phyloP scores from a whole-genome alignment of 2,329 filamentous ascomycete genomes.

The Fusarium pseudograminearum region DNA sequence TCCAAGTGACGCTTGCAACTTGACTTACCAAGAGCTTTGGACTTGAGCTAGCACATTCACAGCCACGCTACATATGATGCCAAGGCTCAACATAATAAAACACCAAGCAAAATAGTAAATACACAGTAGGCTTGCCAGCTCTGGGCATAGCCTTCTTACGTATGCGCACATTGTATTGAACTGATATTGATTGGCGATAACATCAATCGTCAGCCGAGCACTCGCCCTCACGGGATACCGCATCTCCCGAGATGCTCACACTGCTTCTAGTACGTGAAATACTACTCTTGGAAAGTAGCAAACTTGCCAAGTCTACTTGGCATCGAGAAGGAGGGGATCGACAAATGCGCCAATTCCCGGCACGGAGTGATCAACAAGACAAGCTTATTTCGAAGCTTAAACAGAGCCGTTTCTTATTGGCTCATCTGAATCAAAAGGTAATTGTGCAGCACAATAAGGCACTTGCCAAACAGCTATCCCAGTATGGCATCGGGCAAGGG shows the following conservation, averaged over 20 bases:
- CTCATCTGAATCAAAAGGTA: conserved; percentile 14
- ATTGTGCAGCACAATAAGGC: not conserved
- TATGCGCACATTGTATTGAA: not conserved
- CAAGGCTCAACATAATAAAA: conserved; percentile 12
- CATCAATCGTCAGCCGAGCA: conserved; percentile 29
- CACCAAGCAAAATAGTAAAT: not conserved
- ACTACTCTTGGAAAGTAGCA: not conserved
- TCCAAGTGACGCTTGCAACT: conserved; percentile 7
- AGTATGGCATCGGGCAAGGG: conserved; percentile 9
- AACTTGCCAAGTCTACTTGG: conserved; percentile 17
- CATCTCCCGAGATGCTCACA: conserved; percentile 2
- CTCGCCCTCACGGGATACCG: not conserved
- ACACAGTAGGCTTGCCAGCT: not conserved
- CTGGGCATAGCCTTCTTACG: not conserved
- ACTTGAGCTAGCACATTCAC: conserved; percentile 23
- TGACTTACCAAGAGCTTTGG: conserved; percentile 31
- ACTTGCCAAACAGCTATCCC: not conserved
- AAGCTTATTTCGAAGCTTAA: conserved; percentile 48
- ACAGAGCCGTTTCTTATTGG: conserved; percentile 9
- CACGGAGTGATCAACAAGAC: conserved; percentile 29
- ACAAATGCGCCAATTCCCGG: conserved; percentile 34
- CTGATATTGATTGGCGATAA: conserved; percentile 6
- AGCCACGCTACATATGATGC: conserved; percentile 31
- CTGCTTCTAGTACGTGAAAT: not conserved
- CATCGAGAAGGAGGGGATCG: conserved; percentile 1